Evolutionary conservation across 495 filamentous ascomycete species (phyloP).

Genomic region (Astrocystis sublimbata): DNA sequence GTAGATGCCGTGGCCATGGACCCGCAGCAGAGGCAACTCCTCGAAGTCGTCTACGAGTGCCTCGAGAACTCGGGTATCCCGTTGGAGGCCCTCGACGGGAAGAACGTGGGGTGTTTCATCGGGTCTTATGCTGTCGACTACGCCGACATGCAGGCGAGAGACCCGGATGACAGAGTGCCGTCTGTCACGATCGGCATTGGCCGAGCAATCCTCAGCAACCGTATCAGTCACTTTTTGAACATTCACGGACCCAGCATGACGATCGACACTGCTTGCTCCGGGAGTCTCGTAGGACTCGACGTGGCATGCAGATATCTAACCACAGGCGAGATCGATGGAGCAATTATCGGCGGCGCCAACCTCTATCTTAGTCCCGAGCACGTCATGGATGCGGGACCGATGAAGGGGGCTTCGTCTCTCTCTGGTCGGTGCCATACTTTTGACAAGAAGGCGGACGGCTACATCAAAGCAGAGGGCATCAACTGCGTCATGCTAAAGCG

Average conservation of each 20-base stretch:
- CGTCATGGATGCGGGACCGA: constrained; percentile 6
- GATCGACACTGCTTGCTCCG: constrained; percentile 43
- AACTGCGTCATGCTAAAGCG: constrained; percentile 49
- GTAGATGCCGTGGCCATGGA: constrained; percentile 73
- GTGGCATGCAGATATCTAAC: constrained; percentile 28
- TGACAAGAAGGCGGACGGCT: constrained; percentile 45
- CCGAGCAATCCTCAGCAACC: constrained; percentile 23
- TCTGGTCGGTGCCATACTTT: constrained; percentile 44
- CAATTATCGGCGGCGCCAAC: constrained; percentile 17
- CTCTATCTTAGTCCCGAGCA: constrained; percentile 7
- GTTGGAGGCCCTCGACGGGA: constrained; percentile 65
- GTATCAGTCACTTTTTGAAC: constrained; percentile 22
- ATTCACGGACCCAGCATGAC: constrained; percentile 26
- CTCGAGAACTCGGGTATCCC: constrained; percentile 79
- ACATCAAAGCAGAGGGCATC: constrained; percentile 48
- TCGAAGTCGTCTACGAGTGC: constrained; percentile 78
- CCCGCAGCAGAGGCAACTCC: constrained; percentile 73
- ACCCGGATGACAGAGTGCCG: constrained; percentile 13
- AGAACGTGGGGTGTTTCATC: constrained; percentile 76
- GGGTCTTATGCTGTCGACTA: constrained; percentile 79
- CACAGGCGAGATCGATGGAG: not conserved
- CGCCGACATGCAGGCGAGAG: constrained; percentile 30
- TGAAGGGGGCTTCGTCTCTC: constrained; percentile 24
- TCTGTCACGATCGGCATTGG: not conserved
- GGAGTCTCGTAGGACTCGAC: constrained; percentile 36